Evolutionary conservation across 1,284 basidiomycete genomes (phyloP).

Genomic region (Pseudozyma hubeiensis): DNA sequence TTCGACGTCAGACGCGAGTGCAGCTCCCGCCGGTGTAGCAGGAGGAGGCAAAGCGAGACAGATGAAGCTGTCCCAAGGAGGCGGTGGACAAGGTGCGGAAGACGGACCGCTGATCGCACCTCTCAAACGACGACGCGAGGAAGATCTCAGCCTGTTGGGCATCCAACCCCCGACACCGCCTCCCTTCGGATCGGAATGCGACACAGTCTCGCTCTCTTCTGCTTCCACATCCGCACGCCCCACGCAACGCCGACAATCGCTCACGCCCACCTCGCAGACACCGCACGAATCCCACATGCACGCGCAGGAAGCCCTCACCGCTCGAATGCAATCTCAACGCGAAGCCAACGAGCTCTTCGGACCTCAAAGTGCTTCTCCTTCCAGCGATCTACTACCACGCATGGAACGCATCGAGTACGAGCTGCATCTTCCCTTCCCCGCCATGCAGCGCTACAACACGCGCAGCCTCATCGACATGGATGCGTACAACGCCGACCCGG

Average conservation of each 20-base stretch:
- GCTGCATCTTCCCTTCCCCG: constrained; percentile 47
- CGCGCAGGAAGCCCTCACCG: constrained; percentile 9
- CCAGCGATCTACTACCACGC: constrained; percentile 26
- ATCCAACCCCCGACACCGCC: constrained; percentile 41
- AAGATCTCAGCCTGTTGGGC: constrained; percentile 28
- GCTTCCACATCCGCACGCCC: constrained; percentile 16
- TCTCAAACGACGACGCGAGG: constrained; percentile 41
- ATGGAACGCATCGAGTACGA: constrained; percentile 54
- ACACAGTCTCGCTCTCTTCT: constrained; percentile 31
- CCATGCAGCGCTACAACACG: constrained; percentile 45
- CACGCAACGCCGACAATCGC: constrained; percentile 13
- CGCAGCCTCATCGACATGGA: constrained; percentile 34
- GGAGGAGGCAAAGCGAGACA: constrained; percentile 51
- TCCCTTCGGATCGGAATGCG: constrained; percentile 24
- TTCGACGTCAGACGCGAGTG: constrained; percentile 22
- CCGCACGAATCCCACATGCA: constrained; percentile 17
- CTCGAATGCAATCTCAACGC: constrained; percentile 15
- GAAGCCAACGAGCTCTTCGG: constrained; percentile 54
- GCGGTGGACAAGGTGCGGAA: constrained; percentile 34
- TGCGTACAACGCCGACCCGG: constrained; percentile 40
- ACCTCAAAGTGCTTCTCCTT: neutral
- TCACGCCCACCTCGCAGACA: constrained; percentile 21
- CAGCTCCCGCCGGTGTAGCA: constrained; percentile 34
- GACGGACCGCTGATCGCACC: constrained; percentile 52
- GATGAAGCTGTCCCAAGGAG: constrained; percentile 32